A percentile compares a stretch with the other conserved stretches of the same genome.
Conservation (phyloP, 495 filamentous ascomycete genomes). For the Lentithecium fluviatile region DNA sequence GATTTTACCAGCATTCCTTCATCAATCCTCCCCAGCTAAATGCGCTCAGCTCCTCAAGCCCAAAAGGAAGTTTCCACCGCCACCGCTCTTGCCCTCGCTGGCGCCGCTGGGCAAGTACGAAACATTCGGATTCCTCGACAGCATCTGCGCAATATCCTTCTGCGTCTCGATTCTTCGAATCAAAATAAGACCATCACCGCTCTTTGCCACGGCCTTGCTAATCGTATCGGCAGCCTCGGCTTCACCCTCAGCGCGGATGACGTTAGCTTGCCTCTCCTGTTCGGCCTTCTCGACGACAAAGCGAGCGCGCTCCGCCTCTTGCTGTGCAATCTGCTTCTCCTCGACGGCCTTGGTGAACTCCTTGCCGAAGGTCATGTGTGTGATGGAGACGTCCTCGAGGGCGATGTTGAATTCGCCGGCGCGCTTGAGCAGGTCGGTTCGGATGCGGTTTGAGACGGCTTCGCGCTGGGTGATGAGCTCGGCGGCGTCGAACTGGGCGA, state of each 20-base stretch:
- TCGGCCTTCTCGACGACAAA: conserved; percentile 99
- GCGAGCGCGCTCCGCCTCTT: conserved; percentile 93
- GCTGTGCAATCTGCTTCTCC: conserved; percentile 99
- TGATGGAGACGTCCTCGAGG: conserved; percentile 98
- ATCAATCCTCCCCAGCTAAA: not conserved
- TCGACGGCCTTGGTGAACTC: conserved; percentile 98
- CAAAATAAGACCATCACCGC: conserved; percentile 87
- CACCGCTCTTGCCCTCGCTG: conserved; percentile 55
- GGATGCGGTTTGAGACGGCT: conserved; percentile 93
- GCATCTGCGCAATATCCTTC: conserved; percentile 89
- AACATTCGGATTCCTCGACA: conserved; percentile 90
- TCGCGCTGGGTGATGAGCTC: conserved; percentile 99
- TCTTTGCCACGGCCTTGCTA: conserved; percentile 85
- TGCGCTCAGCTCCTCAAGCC: conserved; percentile 51
- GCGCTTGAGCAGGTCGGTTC: conserved; percentile 87
- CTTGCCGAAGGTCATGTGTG: conserved; percentile 99
- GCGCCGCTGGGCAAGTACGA: conserved; percentile 85
- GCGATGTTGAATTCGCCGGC: conserved; percentile 99
- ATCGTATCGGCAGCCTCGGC: conserved; percentile 95
- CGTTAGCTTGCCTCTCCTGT: conserved; percentile 97
- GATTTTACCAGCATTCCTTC: conserved; percentile 12
- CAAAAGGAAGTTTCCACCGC: conserved; percentile 62
- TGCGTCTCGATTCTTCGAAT: conserved; percentile 96
- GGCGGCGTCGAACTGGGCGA: conserved; percentile 98
- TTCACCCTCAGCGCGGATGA: conserved; percentile 96